Evolutionary conservation across 805 yeast genomes (phyloP).

Genomic region (Grigorovia yakushimaensis): DNA sequence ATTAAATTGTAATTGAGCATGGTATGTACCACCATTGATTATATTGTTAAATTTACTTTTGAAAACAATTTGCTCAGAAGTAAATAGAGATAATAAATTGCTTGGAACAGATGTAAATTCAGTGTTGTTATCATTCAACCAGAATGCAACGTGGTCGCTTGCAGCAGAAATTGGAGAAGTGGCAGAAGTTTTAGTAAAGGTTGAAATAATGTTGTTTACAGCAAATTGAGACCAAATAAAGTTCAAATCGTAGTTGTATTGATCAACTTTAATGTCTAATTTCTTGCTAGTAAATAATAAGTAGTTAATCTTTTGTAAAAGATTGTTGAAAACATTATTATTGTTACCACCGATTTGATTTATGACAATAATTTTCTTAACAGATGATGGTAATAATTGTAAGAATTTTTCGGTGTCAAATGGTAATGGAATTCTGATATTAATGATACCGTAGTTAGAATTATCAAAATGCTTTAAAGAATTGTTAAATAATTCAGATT

Average conservation of each 20-base stretch:
- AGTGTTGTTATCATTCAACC: conserved; percentile 59
- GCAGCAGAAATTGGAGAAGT: conserved; percentile 8
- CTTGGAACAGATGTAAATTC: conserved; percentile 37
- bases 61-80: conserved; percentile 40
- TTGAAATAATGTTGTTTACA: conserved; percentile 37
- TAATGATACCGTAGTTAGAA: conserved; percentile 44
- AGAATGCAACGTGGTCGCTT: conserved; percentile 34
- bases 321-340: conserved; percentile 31
- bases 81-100: conserved; percentile 58
- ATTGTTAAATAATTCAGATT: conserved; percentile 42
- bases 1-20: conserved; percentile 44
- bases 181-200: conserved; percentile 27
- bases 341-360: conserved; percentile 41
- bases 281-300: conserved; percentile 45
- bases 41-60: conserved; percentile 65
- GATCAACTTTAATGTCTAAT: conserved; percentile 35
- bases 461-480: conserved; percentile 9
- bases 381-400: conserved; percentile 45
- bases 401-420: conserved; percentile 58
- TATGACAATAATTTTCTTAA: conserved; percentile 56
- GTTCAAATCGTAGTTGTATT: conserved; percentile 41
- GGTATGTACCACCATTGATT: conserved; percentile 64
- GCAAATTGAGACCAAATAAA: conserved; percentile 50
- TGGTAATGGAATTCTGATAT: conserved; percentile 72
- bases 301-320: conserved; percentile 66